Evolutionary conservation across 1,139 yeast species (phyloP).

Genomic region (Debaryomyces psychrophilus): DNA sequence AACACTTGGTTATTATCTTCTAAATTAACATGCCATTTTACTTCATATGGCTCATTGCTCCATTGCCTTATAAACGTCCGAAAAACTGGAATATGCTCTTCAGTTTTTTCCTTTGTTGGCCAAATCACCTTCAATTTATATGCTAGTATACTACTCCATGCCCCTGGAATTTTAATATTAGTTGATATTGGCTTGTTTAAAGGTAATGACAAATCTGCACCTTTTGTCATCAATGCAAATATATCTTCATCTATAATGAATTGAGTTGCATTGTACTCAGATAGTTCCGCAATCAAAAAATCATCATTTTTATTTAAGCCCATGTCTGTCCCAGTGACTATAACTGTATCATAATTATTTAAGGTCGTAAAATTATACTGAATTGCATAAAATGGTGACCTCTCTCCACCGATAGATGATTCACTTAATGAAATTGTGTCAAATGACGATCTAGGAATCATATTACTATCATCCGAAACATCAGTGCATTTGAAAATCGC

Average conservation of each 20-base stretch:
- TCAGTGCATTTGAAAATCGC: slow-evolving; percentile 47
- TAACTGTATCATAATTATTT: slow-evolving; percentile 48
- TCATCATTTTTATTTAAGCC: slow-evolving; percentile 28
- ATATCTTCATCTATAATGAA: slow-evolving; percentile 35
- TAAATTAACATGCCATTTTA: slow-evolving; percentile 71
- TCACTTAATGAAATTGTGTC: slow-evolving; percentile 38
- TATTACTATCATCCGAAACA: slow-evolving; percentile 31
- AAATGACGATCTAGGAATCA: slow-evolving; percentile 50
- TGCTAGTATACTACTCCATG: slow-evolving; percentile 66
- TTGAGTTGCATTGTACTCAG: slow-evolving; percentile 24
- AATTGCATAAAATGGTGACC: slow-evolving; percentile 50
- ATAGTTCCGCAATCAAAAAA: slow-evolving; percentile 42
- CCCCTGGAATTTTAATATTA: slow-evolving; percentile 54
- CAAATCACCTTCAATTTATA: slow-evolving; percentile 43
- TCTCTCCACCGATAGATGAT: slow-evolving; percentile 55
- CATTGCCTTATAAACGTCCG: slow-evolving; percentile 72
- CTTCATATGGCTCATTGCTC: slow-evolving; percentile 67
- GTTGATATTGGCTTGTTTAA: slow-evolving; percentile 48
- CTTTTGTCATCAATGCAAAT: slow-evolving; percentile 36
- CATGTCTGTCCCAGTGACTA: slow-evolving; percentile 36
- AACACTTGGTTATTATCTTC: slow-evolving; percentile 29
- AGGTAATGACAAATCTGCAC: slow-evolving; percentile 45
- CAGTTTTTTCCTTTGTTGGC: slow-evolving; percentile 17
- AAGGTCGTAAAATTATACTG: slow-evolving; percentile 40
- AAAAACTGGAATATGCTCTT: slow-evolving; percentile 31